These are phyloP conservation scores for Leccinum variicolor DNA, from an alignment of 768 basidiomycete species.

Conservation along the genomic window DNA sequence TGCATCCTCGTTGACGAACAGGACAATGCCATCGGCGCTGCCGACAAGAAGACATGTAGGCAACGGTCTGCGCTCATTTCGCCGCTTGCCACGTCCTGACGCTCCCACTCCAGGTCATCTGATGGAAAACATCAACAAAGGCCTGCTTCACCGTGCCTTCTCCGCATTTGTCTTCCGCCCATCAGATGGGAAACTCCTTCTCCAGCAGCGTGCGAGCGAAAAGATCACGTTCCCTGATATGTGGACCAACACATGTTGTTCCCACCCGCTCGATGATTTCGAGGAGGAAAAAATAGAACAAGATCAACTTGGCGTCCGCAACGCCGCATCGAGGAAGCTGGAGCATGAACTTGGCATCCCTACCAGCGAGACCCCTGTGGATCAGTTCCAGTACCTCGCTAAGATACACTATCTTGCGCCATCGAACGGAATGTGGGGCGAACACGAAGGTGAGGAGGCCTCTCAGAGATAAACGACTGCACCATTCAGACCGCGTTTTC, in stretches of 20 bases:
- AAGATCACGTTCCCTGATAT: slow-evolving; percentile 99
- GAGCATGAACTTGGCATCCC: slow-evolving; percentile 97
- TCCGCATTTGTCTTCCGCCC: slow-evolving; percentile 97
- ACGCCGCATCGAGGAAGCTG: slow-evolving; percentile 93
- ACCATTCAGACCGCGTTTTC: slow-evolving; percentile 8
- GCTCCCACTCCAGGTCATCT: slow-evolving; percentile 61
- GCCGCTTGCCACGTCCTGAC: not conserved
- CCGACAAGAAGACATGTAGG: slow-evolving; percentile 96
- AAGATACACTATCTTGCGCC: slow-evolving; percentile 98
- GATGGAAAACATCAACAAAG: slow-evolving; percentile 94
- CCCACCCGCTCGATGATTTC: slow-evolving; percentile 93
- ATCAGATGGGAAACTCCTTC: slow-evolving; percentile 84
- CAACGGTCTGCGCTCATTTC: slow-evolving; percentile 9
- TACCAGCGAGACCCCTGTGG: slow-evolving; percentile 65
- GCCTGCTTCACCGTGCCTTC: slow-evolving; percentile 95
- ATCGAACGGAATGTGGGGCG: slow-evolving; percentile 90
- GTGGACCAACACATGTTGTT: slow-evolving; percentile 99
- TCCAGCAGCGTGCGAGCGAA: slow-evolving; percentile 95
- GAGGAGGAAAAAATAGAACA: slow-evolving; percentile 74
- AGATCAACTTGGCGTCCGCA: slow-evolving; percentile 77
- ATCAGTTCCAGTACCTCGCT: slow-evolving; percentile 91
- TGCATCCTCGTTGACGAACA: slow-evolving; percentile 91
- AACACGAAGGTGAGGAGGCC: slow-evolving; percentile 80
- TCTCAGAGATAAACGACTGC: not conserved
- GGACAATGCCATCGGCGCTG: slow-evolving; percentile 78